These are phyloP conservation scores for Phoenix dactylifera DNA, from an alignment of 176 grass and related monocot genomes.

Conservation along the genomic window DNA sequence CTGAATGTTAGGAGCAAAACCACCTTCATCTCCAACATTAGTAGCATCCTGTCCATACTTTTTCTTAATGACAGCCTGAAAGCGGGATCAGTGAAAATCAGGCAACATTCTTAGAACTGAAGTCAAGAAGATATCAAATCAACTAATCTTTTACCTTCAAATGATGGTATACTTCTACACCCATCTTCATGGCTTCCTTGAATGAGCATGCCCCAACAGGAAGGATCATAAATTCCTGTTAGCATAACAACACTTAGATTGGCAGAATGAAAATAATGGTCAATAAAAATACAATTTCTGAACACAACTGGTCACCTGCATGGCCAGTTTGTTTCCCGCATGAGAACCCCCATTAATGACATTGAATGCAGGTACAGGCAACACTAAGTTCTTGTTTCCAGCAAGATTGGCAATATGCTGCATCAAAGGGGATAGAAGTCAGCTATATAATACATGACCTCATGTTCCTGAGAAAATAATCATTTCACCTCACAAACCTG, in stretches of 20 bases:
- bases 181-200: conserved; percentile 99
- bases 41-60: conserved; percentile 97
- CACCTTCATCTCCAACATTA: conserved; percentile 97
- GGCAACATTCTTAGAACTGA: too few relatives aligned
- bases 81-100: neutral
- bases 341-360: conserved; percentile 93
- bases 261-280: conserved; percentile 1
- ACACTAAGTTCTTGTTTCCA: conserved; percentile 75
- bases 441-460: too few relatives aligned
- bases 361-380: conserved; percentile 93
- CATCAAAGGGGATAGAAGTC: neutral
- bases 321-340: conserved; percentile 97
- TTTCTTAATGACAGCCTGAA: conserved; percentile 89
- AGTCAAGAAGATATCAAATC: neutral
- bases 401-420: conserved; percentile 94
- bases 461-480: too few relatives aligned
- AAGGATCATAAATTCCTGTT: conserved; percentile 97
- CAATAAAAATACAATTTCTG: neutral
- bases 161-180: conserved; percentile 91
- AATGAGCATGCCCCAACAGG: conserved; percentile 70
- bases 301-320: conserved; percentile 42
- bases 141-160: conserved; percentile 45
- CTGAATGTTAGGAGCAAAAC: conserved; percentile 99
- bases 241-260: neutral
- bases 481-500: conserved; percentile 21